Conservation (phyloP, 441 rosid genomes). For the Pelargonium cotyledonis region DNA sequence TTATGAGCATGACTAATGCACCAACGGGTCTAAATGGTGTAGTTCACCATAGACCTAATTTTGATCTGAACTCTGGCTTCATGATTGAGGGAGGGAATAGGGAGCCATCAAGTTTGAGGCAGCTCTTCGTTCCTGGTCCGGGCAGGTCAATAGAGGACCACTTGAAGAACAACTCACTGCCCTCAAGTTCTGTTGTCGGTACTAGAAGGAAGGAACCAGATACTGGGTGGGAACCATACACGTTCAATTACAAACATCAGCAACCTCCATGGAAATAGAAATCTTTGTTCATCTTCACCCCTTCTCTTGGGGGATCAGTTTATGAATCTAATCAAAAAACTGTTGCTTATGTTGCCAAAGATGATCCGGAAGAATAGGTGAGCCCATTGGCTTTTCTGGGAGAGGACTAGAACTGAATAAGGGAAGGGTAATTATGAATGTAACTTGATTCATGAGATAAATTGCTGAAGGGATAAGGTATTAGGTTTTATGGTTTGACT, state of each 20-base stretch:
- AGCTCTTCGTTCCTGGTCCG: slow-evolving; percentile 54
- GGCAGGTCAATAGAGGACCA: slow-evolving; percentile 55
- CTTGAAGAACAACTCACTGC: slow-evolving; percentile 40
- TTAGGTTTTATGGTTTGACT: slow-evolving; percentile 37
- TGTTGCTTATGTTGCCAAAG: background rate
- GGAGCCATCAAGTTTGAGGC: slow-evolving; percentile 49
- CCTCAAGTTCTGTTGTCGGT: slow-evolving; percentile 55
- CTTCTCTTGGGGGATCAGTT: background rate
- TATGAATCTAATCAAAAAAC: background rate
- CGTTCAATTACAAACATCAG: slow-evolving; percentile 1
- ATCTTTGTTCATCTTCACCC: background rate
- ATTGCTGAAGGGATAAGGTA: slow-evolving; percentile 29
- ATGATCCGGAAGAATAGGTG: background rate
- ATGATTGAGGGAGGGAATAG: slow-evolving; percentile 54
- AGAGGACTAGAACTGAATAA: slow-evolving; percentile 41
- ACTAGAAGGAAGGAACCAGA: slow-evolving; percentile 6
- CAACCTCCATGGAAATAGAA: background rate
- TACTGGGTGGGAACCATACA: background rate
- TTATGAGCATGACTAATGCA: slow-evolving; percentile 53
- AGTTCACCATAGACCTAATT: slow-evolving; percentile 47
- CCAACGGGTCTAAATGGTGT: slow-evolving; percentile 42
- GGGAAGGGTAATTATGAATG: slow-evolving; percentile 31
- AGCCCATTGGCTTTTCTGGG: slow-evolving; percentile 27
- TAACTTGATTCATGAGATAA: slow-evolving; percentile 47
- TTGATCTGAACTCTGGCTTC: slow-evolving; percentile 69